Base-by-base conservation (phyloP, 2,329 filamentous ascomycete species). In the Ramichloridium luteum region DNA sequence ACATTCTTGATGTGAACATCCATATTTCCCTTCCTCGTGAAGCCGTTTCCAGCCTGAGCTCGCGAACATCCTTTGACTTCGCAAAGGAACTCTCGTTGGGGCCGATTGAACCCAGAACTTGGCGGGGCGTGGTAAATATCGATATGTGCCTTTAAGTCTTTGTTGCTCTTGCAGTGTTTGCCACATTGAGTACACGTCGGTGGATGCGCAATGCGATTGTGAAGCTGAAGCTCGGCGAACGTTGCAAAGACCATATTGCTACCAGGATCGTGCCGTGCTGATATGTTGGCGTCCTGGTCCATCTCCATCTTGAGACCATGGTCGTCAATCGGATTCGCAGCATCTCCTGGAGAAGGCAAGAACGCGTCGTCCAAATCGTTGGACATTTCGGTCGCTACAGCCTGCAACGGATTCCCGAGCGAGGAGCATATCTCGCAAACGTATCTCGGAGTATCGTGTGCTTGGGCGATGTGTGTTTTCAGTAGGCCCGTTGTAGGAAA, bases 11-110 rank as follows among this genome's bases (percentile, higher is more conserved):
- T 65, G 51, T 96, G 88, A 0, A 77, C 72, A 11, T 77, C 80
- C 31, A 93, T 66, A 47, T 93, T 94, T n/a, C 79, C 78, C 39
- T 72, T 74, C 50, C 80, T 81, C 12, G 82, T 86, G 56, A 94
- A 94, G 32, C 66, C 72, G 49, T 81, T 94, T 13, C 70, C 77
- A 0, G 66, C 58, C 48, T 76, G 67, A 1, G 73, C 68, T 52
- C 88, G 93, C 1, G 60, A 54, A 30, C 78, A 72, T 1, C 66
- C 72, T 25, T 45, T 44, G 36, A 28, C 42, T 25, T 30, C 44
- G 29, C 31, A 53, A 25, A 45, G 30, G 15, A 41, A 41, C 13
- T 30, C 37, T 35, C 44, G n/a, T n/a, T n/a, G n/a, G n/a, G n/a
- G n/a, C n/a, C n/a, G n/a, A n/a, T n/a, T n/a, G n/a, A n/a, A n/a